Evolutionary conservation across 306 rosid species (phyloP).

Genomic region (Acacia confusa): DNA sequence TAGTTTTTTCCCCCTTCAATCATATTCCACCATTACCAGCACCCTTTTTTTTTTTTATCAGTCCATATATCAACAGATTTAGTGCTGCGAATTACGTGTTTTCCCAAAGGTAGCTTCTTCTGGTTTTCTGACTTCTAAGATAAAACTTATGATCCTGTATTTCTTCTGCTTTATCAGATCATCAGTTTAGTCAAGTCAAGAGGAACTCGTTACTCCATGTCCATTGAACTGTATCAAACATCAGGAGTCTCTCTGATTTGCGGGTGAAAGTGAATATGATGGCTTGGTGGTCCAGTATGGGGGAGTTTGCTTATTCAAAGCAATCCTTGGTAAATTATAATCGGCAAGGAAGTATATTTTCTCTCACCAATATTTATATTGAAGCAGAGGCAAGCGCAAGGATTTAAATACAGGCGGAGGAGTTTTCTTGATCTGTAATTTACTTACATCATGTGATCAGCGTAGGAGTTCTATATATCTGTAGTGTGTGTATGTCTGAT

Average conservation of each 20-base stretch:
- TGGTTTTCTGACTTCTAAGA: not conserved
- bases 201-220: not conserved
- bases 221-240: constrained; percentile 28
- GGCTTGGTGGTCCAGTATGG: constrained; percentile 25
- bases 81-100: not conserved
- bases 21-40: not conserved
- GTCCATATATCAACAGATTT: not conserved
- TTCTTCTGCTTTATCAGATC: constrained; percentile 35
- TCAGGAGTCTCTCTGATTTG: constrained; percentile 22
- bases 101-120: not conserved
- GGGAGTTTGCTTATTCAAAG: constrained; percentile 17
- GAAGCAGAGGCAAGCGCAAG: constrained; percentile 33
- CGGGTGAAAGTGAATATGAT: constrained; percentile 28
- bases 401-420: constrained; percentile 19
- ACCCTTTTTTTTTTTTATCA: not conserved
- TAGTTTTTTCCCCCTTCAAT: not conserved
- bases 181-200: constrained; percentile 38
- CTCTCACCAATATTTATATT: constrained; percentile 13
- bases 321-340: constrained; percentile 25
- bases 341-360: constrained; percentile 24
- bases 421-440: constrained; percentile 26
- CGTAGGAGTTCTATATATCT: constrained; percentile 11
- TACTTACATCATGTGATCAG: constrained; percentile 6
- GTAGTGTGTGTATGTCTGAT: constrained; percentile 7
- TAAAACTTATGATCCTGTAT: constrained; percentile 26